Base-by-base conservation (phyloP, 441 rosid genomes). In the Mallotus japonicus region DNA sequence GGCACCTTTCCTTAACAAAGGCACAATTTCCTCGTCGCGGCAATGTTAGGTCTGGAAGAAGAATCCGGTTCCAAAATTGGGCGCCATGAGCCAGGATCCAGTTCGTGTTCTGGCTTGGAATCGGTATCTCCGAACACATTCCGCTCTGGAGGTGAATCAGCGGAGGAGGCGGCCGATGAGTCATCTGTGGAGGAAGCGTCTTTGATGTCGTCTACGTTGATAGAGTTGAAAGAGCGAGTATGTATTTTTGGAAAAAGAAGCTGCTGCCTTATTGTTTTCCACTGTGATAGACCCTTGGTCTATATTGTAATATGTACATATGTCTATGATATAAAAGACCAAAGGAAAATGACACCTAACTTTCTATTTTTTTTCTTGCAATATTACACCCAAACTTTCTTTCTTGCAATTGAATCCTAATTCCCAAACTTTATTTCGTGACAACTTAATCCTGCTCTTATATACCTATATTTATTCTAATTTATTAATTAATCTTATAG, bases 41-140 rank as follows among this genome's bases (percentile, higher is more conserved):
- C 58, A 54, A 73, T 34, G 37, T 34, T 34, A 34, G 37, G 37
- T 34, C 37, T 3, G 0, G 9, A 44, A 44, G 85, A 71, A 63
- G 81, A 78, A 69, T 81, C 86, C 46, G 97, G 91, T 81, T 90
- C 98, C 71, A 94, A 88, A 71, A 92, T 83, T 34, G 90, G 90
- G 69, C 95, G 90, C 98, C 97, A 93, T 3, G 98, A 92, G 20
- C 98, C 96, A 13, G 96, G 97, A 65, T 92, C 97, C 65, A 93
- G 95, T 78, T 90, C 88, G 60, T 91, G 89, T 47, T 90, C 96
- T 4, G 94, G 75, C 75, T 86, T 90, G 17, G 88, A 76, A 16
- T 86, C 92, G 40, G 93, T 71, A 71, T 93, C 97, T 13, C 90
- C 93, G 72, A 92, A 92, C 50, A 92, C 97, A 56, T 92, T 97